Conservation (phyloP, 352 stramenopile species). For the Globisporangium yorkense region DNA sequence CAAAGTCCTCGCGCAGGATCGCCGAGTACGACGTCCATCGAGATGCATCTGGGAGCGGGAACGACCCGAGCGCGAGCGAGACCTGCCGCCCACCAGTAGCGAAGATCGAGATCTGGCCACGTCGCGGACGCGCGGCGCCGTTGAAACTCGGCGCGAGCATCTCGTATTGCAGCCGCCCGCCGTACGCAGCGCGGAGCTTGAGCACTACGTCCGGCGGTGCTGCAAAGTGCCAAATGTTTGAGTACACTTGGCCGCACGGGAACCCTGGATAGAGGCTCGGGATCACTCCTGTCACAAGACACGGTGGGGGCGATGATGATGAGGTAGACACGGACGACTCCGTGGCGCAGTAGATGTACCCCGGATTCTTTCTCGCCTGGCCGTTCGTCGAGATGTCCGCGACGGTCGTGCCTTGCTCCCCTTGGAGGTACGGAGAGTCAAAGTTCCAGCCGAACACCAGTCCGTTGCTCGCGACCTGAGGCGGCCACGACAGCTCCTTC, state of each 20-base stretch:
- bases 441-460: conserved; percentile 69
- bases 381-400: conserved; percentile 45
- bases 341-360: conserved; percentile 25
- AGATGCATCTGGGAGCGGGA: conserved; percentile 31
- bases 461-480: conserved; percentile 42
- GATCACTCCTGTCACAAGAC: conserved; percentile 24
- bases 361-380: conserved; percentile 35
- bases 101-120: conserved; percentile 53
- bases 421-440: conserved; percentile 22
- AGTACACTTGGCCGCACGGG: conserved; percentile 58
- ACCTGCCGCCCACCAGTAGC: conserved; percentile 22
- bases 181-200: conserved; percentile 38
- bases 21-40: conserved; percentile 60
- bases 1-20: conserved; percentile 70
- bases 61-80: conserved; percentile 44
- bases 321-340: neutral
- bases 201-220: conserved; percentile 26
- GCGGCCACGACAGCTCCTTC: conserved; percentile 48
- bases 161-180: conserved; percentile 61
- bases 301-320: conserved; percentile 7
- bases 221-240: conserved; percentile 66
- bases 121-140: conserved; percentile 38
- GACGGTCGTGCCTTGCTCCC: conserved; percentile 18
- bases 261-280: conserved; percentile 40
- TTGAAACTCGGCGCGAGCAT: conserved; percentile 65